phyloP scores from a whole-genome alignment of 495 filamentous ascomycete species.

The Podospora appendiculata region DNA sequence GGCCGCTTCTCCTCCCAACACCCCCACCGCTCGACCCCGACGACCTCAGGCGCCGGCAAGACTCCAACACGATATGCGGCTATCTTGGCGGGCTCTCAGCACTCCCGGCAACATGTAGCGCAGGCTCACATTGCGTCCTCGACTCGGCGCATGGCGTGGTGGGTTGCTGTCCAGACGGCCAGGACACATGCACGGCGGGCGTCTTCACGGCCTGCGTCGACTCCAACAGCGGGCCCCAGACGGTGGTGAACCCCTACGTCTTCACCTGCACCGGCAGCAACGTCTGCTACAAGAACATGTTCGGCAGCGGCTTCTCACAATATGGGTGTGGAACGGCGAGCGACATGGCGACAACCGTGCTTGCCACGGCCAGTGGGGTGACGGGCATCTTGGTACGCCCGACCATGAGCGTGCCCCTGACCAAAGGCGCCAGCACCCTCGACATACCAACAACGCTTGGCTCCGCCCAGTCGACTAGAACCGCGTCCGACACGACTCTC shows the following conservation, averaged over 20 bases:
- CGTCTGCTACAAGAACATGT: slow-evolving; percentile 39
- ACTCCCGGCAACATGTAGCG: slow-evolving; percentile 39
- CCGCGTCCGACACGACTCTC: slow-evolving; percentile 6
- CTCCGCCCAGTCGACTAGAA: not conserved
- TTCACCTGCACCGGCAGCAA: slow-evolving; percentile 36
- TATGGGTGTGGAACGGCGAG: slow-evolving; percentile 41
- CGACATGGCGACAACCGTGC: slow-evolving; percentile 32
- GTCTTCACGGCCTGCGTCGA: slow-evolving; percentile 45
- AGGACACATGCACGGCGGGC: slow-evolving; percentile 33
- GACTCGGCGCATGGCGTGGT: slow-evolving; percentile 34
- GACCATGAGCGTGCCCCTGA: slow-evolving; percentile 23
- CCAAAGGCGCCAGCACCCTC: slow-evolving; percentile 22
- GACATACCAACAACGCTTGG: slow-evolving; percentile 29
- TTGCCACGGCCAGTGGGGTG: slow-evolving; percentile 27
- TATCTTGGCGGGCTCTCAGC: slow-evolving; percentile 34
- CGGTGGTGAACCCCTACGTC: slow-evolving; percentile 40
- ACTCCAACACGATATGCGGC: slow-evolving; percentile 37
- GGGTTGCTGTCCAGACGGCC: slow-evolving; percentile 42
- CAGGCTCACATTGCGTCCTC: slow-evolving; percentile 43
- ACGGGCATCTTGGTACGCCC: slow-evolving; percentile 21
- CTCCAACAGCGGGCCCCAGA: slow-evolving; percentile 35
- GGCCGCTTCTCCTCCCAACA: slow-evolving; percentile 29
- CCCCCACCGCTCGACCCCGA: slow-evolving; percentile 25
- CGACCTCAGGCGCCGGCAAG: slow-evolving; percentile 29
- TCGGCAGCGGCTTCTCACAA: slow-evolving; percentile 41